Percentiles rank a stretch among this genome's conserved stretches.
Conservation (phyloP, 1,284 basidiomycete genomes). For the Gomphus sp. region DNA sequence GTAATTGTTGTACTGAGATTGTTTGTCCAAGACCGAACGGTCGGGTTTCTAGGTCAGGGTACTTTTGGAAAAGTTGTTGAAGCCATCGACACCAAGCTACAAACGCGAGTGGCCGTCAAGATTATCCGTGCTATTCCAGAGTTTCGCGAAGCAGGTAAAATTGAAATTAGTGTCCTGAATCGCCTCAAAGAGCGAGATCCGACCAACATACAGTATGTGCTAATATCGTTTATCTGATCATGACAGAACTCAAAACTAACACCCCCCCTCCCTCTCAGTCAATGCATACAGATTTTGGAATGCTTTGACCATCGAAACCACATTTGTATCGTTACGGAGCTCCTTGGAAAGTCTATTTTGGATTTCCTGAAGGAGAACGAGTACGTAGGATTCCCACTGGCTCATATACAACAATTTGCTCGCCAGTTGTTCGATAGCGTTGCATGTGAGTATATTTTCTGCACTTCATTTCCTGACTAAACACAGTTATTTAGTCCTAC, state of each 20-base stretch:
- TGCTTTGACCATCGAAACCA: conserved; percentile 98
- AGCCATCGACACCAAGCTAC: conserved; percentile 74
- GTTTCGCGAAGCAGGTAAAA: conserved; percentile 97
- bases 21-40: conserved; percentile 66
- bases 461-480: conserved; percentile 7
- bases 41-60: conserved; percentile 88
- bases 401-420: conserved; percentile 95
- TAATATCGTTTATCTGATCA: conserved; percentile 11
- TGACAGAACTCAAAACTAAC: conserved; percentile 11
- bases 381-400: conserved; percentile 92
- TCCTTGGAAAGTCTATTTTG: conserved; percentile 96
- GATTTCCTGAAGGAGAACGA: conserved; percentile 99
- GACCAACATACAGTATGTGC: conserved; percentile 75
- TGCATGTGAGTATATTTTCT: conserved; percentile 60
- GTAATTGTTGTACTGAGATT: not conserved
- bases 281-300: conserved; percentile 94
- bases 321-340: conserved; percentile 95
- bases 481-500: conserved; percentile 57
- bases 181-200: conserved; percentile 89
- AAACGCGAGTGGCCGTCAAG: conserved; percentile 90
- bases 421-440: conserved; percentile 89
- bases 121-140: conserved; percentile 96
- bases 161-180: conserved; percentile 93
- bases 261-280: conserved; percentile 39
- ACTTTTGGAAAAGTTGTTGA: conserved; percentile 99